Evolutionary conservation across 495 filamentous ascomycete genomes (phyloP).

Genomic region (Aspergillus sclerotiicarbonarius): DNA sequence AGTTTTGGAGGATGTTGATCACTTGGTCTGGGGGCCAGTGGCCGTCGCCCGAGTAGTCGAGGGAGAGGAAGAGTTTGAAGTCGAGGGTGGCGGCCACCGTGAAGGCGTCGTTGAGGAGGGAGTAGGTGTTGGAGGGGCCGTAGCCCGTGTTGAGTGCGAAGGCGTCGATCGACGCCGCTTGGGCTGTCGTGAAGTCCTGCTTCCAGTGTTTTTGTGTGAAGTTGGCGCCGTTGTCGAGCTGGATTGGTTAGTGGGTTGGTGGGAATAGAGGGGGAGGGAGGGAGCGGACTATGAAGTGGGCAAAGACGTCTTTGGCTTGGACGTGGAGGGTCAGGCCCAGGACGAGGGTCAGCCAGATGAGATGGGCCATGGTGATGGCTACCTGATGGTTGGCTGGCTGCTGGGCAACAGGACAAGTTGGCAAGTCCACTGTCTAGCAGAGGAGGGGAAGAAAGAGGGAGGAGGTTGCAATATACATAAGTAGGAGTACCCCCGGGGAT

Average conservation of each 20-base stretch:
- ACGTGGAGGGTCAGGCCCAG: conserved; percentile 3
- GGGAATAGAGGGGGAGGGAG: background rate
- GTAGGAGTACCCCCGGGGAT: no score
- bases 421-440: background rate
- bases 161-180: conserved; percentile 64
- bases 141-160: conserved; percentile 71
- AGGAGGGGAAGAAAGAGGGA: background rate
- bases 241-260: background rate
- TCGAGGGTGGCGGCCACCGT: conserved; percentile 48
- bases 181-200: conserved; percentile 58
- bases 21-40: conserved; percentile 58
- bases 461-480: no score
- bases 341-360: background rate
- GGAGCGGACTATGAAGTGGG: conserved; percentile 34
- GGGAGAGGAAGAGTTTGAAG: conserved; percentile 70
- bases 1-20: conserved; percentile 51
- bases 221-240: conserved; percentile 28
- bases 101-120: conserved; percentile 53
- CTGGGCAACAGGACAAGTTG: no score
- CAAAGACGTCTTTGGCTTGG: conserved; percentile 33
- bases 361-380: background rate
- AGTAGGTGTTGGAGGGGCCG: conserved; percentile 40
- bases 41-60: conserved; percentile 61
- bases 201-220: conserved; percentile 48
- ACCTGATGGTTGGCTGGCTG: background rate